These are phyloP conservation scores for Moesziomyces globuligerus DNA, from an alignment of 1,284 basidiomycete genomes.

Conservation along the genomic window DNA sequence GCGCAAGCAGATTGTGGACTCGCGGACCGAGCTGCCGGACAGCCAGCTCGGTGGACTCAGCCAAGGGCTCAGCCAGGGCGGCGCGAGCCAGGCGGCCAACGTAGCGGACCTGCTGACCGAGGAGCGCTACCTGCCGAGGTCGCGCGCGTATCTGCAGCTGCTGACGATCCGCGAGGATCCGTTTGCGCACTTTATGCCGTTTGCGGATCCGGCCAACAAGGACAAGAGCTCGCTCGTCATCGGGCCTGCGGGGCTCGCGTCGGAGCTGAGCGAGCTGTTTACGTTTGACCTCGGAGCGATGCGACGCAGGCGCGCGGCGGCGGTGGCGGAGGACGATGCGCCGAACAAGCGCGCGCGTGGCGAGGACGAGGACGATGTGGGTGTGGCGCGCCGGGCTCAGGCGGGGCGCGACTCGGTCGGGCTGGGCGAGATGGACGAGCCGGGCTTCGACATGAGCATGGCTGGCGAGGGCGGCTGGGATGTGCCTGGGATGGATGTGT, in stretches of 20 bases:
- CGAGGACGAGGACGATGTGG: conserved; percentile 36
- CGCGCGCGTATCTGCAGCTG: conserved; percentile 81
- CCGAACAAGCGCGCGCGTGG: conserved; percentile 60
- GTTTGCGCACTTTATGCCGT: conserved; percentile 81
- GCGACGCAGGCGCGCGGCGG: conserved; percentile 60
- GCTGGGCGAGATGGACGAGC: conserved; percentile 42
- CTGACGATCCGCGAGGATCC: conserved; percentile 86
- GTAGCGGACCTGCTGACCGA: conserved; percentile 77
- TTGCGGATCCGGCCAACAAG: conserved; percentile 71
- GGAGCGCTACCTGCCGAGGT: conserved; percentile 83
- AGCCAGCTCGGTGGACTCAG: conserved; percentile 39
- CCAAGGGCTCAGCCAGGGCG: conserved; percentile 70
- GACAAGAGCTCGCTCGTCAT: conserved; percentile 74
- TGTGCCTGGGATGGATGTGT: conserved; percentile 30
- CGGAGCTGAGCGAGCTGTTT: conserved; percentile 84
- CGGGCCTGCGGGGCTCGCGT: conserved; percentile 81
- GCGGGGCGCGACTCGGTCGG: conserved; percentile 34
- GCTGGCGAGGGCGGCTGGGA: conserved; percentile 15
- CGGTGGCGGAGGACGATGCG: conserved; percentile 65
- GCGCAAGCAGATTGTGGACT: conserved; percentile 69
- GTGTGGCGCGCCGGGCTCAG: conserved; percentile 35
- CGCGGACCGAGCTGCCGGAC: conserved; percentile 72
- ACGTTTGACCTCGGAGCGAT: conserved; percentile 75
- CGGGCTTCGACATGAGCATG: conserved; percentile 14
- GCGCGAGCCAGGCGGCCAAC: conserved; percentile 73